Base-by-base conservation (phyloP, 192 early-diverging fungal species). In the Umbelopsis sp. region DNA sequence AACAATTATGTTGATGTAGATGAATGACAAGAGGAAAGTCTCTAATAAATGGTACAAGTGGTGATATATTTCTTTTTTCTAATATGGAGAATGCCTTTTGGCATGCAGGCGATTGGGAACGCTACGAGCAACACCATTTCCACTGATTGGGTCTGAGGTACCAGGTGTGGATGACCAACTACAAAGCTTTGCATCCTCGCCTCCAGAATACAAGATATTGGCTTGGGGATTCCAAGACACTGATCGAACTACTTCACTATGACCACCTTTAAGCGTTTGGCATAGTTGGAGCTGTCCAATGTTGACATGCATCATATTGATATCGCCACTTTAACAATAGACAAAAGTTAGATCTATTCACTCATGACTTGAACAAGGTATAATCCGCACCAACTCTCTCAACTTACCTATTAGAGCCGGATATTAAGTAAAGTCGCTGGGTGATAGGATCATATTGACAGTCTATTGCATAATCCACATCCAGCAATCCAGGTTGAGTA, bases 211-310 rank as follows among this genome's bases (percentile, higher is more conserved):
- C 26, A 94, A 80, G 49, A 80, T 80, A 26, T 87, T 83, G 6
- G 82, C 72, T 50, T 75, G 51, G 9, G 85, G 68, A 52, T 96
- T 84, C 94, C 95, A 97, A 73, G 69, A 79, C 50, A 90, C 83
- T 7, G 87, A 90, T 31, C 97, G 83, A 65, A 99, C 92, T 72
- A 98, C 85, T 52, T 93, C 96, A n/a, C 78, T 75, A 68, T 99
- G 96, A 9, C 90, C 96, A 12, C 85, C 90, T n/a, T 85, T 78
- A 45, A 98, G 74, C 2, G 83, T 82, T 71, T 94, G 91, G 16
- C 93, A 92, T 12, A 94, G 81, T 62, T 96, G 90, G 49, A 98
- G 71, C 2, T 84, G 76, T 36, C 85, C 85, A 11, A 93, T 80
- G 50, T 85, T 89, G 25, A 99, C 96, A 78, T 98, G 90, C 73